These are phyloP conservation scores for Botryotinia globosa DNA, from an alignment of 2,329 filamentous ascomycete species.

Conservation along the genomic window DNA sequence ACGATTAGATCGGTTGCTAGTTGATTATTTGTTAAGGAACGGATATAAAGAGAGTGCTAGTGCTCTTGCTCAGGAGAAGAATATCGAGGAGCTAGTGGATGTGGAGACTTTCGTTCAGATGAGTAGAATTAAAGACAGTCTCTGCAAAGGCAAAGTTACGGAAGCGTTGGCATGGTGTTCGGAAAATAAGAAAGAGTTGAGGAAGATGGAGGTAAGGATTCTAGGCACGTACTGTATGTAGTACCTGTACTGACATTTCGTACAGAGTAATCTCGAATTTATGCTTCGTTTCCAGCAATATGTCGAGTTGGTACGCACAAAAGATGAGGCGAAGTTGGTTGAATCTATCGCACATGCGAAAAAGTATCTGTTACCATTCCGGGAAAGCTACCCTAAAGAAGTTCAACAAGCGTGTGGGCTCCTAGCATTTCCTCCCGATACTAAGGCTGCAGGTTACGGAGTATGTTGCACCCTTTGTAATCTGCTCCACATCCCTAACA, in stretches of 20 bases:
- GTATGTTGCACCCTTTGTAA: slow-evolving; percentile 24
- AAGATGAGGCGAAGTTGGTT: slow-evolving; percentile 59
- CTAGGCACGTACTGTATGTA: not conserved
- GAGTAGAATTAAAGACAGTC: slow-evolving; percentile 70
- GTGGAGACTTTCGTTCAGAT: slow-evolving; percentile 83
- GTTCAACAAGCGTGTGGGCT: slow-evolving; percentile 75
- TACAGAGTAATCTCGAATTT: slow-evolving; percentile 79
- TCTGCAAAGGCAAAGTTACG: slow-evolving; percentile 67
- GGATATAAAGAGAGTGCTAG: slow-evolving; percentile 78
- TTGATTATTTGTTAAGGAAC: slow-evolving; percentile 86
- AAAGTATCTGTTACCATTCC: slow-evolving; percentile 73
- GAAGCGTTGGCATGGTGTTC: slow-evolving; percentile 87
- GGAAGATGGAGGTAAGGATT: slow-evolving; percentile 71
- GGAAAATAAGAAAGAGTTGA: slow-evolving; percentile 89
- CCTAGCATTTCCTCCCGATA: slow-evolving; percentile 68
- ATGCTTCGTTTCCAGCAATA: slow-evolving; percentile 92
- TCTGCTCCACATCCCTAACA: not conserved
- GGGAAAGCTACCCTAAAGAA: slow-evolving; percentile 64
- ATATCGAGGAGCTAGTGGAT: slow-evolving; percentile 80
- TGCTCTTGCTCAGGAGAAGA: slow-evolving; percentile 70
- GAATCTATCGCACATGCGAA: slow-evolving; percentile 81
- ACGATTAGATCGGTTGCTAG: slow-evolving; percentile 77
- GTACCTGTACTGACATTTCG: not conserved
- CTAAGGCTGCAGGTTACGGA: slow-evolving; percentile 54
- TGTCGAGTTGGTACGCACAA: slow-evolving; percentile 79